Evolutionary conservation across 306 rosid genomes (phyloP).

Genomic region (Cyclanthera cordifolia): DNA sequence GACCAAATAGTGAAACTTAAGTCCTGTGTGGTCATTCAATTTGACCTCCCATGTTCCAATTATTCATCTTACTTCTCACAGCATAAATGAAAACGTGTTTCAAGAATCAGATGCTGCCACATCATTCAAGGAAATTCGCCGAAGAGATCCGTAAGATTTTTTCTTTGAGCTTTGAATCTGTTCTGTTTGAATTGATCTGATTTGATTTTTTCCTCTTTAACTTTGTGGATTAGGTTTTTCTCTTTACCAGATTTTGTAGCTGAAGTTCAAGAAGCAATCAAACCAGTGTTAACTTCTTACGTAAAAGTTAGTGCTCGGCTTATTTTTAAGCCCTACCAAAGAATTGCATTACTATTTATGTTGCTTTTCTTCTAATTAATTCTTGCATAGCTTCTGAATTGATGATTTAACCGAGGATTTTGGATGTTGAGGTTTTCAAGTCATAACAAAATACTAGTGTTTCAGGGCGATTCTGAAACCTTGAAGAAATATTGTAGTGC

Average conservation of each 20-base stretch:
- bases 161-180: constrained; percentile 2
- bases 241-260: constrained; percentile 70
- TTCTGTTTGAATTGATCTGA: neutral
- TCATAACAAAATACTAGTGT: constrained; percentile 3
- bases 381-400: neutral
- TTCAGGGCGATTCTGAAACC: constrained; percentile 67
- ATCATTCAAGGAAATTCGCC: constrained; percentile 73
- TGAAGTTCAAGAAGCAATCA: constrained; percentile 77
- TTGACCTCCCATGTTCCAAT: too few species aligned
- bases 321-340: constrained; percentile 8
- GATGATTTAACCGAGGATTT: neutral
- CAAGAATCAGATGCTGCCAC: constrained; percentile 89
- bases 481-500: constrained; percentile 63
- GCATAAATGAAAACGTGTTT: constrained; percentile 70
- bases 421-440: constrained; percentile 16
- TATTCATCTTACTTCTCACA: constrained; percentile 22
- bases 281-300: constrained; percentile 85
- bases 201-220: neutral
- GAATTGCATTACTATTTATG: neutral
- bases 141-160: constrained; percentile 68
- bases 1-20: neutral
- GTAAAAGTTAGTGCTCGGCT: constrained; percentile 39
- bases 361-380: neutral
- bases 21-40: neutral
- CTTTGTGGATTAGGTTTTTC: constrained; percentile 37